These are phyloP conservation scores for Fusarium begoniae DNA, from an alignment of 2,329 filamentous ascomycete species.

Conservation along the genomic window DNA sequence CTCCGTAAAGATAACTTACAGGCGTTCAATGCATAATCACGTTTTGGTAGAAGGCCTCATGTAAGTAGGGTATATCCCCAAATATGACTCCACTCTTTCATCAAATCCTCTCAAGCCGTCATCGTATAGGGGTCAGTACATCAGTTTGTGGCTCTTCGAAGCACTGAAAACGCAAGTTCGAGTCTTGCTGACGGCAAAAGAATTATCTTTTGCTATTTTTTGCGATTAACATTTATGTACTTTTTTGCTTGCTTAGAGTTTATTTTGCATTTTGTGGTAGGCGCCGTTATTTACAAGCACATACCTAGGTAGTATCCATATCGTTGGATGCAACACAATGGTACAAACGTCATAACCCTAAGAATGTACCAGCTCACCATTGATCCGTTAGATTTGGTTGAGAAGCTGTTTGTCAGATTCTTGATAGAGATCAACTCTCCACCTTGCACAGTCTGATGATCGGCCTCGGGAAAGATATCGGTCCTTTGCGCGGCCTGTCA, in stretches of 20 bases:
- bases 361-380: neutral
- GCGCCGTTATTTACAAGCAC: neutral
- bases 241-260: neutral
- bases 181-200: constrained; percentile 35
- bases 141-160: constrained; percentile 35
- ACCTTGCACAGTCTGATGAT: neutral
- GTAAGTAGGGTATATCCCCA: accelerated
- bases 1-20: neutral
- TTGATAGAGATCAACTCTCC: neutral
- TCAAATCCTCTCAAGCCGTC: constrained; percentile 15
- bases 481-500: constrained; percentile 26
- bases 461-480: constrained; percentile 17
- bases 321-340: neutral
- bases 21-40: neutral
- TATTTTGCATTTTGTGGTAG: neutral
- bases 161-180: constrained; percentile 39
- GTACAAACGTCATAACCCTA: no score
- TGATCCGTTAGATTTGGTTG: neutral
- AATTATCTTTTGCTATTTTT: constrained; percentile 6
- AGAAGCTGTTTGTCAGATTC: neutral
- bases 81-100: accelerated
- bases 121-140: constrained; percentile 39
- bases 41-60: no score
- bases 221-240: accelerated
- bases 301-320: neutral